phyloP scores from a whole-genome alignment of 1,139 yeast genomes.

The Debaryomyces nepalensis region DNA sequence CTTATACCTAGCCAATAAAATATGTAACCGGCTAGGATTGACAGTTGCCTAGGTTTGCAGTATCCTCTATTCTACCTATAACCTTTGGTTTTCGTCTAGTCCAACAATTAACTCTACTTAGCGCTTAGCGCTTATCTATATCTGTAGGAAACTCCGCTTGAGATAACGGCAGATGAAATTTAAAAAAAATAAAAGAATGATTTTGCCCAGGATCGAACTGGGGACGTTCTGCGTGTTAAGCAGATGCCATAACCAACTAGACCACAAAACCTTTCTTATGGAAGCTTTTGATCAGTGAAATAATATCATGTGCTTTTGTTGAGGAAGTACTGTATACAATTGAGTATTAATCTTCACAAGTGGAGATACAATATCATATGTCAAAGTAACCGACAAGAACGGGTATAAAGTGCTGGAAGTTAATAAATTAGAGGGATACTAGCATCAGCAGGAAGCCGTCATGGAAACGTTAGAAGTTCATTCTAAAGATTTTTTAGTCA shows the following conservation, averaged over 20 bases:
- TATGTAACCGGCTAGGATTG: no score
- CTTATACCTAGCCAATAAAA: no score
- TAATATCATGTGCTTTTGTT: no score
- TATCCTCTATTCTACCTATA: no score
- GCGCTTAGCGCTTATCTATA: no score
- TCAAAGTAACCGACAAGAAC: not conserved
- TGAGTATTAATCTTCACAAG: slow-evolving; percentile 2
- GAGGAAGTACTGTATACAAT: slow-evolving; percentile 10
- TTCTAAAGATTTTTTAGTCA: slow-evolving; percentile 83
- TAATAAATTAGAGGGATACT: not conserved
- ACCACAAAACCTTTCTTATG: slow-evolving; percentile 62
- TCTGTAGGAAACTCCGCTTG: no score
- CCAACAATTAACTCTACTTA: no score
- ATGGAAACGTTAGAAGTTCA: slow-evolving; percentile 92
- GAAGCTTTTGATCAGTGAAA: no score
- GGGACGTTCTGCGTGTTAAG: slow-evolving; percentile 99
- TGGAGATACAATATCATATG: slow-evolving; percentile 10
- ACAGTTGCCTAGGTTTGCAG: no score
- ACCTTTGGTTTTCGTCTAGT: no score
- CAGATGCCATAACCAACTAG: slow-evolving; percentile 99
- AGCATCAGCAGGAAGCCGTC: not conserved
- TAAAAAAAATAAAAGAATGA: slow-evolving; percentile 47
- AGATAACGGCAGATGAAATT: not conserved
- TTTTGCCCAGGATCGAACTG: slow-evolving; percentile 99
- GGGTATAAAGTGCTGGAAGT: slow-evolving; percentile 1